Evolutionary conservation across 2,329 filamentous ascomycete genomes (phyloP).

Genomic region (Cladophialophora bantiana): DNA sequence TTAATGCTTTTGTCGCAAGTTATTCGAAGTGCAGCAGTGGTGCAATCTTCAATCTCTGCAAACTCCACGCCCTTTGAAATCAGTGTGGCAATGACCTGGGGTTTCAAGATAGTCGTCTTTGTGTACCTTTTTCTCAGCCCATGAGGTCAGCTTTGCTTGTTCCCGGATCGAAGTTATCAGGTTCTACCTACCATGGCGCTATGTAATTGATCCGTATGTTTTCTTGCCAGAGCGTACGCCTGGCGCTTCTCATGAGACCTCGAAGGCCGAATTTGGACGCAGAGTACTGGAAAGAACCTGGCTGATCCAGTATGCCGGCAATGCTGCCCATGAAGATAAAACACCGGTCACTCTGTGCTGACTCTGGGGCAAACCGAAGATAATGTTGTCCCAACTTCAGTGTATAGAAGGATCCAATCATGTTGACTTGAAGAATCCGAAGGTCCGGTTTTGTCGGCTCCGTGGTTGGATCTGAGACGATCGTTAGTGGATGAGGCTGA

Average conservation of each 20-base stretch:
- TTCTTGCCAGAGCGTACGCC: conserved; percentile 46
- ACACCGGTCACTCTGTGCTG: conserved; percentile 36
- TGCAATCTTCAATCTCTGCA: conserved; percentile 20
- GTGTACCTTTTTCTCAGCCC: conserved; percentile 42
- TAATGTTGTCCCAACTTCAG: conserved; percentile 43
- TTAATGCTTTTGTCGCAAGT: conserved; percentile 25
- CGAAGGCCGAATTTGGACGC: conserved; percentile 49
- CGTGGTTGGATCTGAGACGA: conserved; percentile 8
- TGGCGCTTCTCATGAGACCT: conserved; percentile 48
- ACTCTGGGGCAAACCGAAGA: conserved; percentile 39
- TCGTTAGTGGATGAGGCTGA: conserved; percentile 36
- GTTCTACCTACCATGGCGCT: conserved; percentile 43
- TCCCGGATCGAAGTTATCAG: not conserved
- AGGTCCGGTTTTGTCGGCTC: conserved; percentile 44
- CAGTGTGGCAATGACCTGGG: conserved; percentile 41
- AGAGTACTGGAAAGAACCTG: conserved; percentile 45
- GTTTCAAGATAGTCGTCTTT: conserved; percentile 44
- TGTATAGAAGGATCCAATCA: conserved; percentile 30
- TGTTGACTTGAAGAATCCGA: conserved; percentile 42
- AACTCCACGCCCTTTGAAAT: conserved; percentile 22
- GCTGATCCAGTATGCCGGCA: conserved; percentile 45
- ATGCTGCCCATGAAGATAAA: conserved; percentile 46
- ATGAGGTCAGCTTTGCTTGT: too few species aligned
- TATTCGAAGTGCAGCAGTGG: conserved; percentile 18
- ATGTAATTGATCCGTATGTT: conserved; percentile 48